Percentiles rank a stretch among this genome's conserved stretches.
Evolutionary conservation across 2,329 filamentous ascomycete species (phyloP).

Genomic region (Huntiella bhutanensis): DNA sequence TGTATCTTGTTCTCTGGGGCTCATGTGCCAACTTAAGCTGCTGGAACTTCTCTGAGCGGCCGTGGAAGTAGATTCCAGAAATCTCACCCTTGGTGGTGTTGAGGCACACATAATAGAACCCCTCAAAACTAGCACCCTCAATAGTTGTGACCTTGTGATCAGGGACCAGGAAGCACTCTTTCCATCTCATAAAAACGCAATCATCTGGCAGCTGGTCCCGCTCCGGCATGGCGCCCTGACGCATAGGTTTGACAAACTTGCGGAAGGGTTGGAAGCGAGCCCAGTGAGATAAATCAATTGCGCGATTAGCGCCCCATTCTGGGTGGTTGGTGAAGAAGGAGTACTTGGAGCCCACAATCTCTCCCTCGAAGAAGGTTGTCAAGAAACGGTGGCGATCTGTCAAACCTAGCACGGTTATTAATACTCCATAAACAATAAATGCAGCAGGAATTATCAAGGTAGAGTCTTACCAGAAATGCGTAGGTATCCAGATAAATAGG

Average conservation of each 20-base stretch:
- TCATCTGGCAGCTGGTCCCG: slow-evolving; percentile 62
- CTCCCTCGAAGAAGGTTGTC: slow-evolving; percentile 94
- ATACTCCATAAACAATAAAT: neutral
- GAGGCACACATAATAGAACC: slow-evolving; percentile 98
- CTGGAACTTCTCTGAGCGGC: slow-evolving; percentile 96
- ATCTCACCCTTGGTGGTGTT: slow-evolving; percentile 77
- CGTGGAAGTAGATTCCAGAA: slow-evolving; percentile 92
- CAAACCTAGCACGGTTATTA: slow-evolving; percentile 38
- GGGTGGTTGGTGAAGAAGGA: slow-evolving; percentile 81
- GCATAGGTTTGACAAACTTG: slow-evolving; percentile 43
- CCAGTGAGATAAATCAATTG: slow-evolving; percentile 88
- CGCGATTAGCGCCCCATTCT: slow-evolving; percentile 79
- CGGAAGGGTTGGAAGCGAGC: slow-evolving; percentile 73
- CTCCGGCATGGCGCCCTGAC: slow-evolving; percentile 36
- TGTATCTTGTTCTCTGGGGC: slow-evolving; percentile 63
- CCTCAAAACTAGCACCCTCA: slow-evolving; percentile 87
- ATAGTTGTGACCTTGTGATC: slow-evolving; percentile 86
- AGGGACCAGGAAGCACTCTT: slow-evolving; percentile 91
- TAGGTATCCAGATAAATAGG: slow-evolving; percentile 84
- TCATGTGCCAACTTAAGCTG: slow-evolving; percentile 83
- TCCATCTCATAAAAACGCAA: slow-evolving; percentile 97
- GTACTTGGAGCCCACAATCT: slow-evolving; percentile 91
- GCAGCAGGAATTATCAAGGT: slow-evolving; percentile 4
- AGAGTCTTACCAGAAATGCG: slow-evolving; percentile 63
- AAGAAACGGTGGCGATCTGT: slow-evolving; percentile 94